These are phyloP conservation scores for Kewa caespitosa DNA, from an alignment of 179 eudicot species.

Conservation along the genomic window DNA sequence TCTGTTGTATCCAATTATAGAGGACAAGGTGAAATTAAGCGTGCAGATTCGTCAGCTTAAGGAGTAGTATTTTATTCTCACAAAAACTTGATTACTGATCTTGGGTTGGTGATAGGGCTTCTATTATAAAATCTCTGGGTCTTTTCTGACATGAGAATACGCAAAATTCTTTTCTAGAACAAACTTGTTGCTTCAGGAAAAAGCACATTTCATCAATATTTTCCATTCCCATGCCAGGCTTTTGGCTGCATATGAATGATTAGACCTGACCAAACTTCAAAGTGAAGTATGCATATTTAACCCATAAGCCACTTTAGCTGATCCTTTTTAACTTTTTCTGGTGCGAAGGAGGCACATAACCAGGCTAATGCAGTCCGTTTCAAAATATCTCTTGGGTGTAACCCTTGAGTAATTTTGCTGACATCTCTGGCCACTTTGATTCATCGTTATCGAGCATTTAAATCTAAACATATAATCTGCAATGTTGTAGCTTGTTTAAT, in stretches of 20 bases:
- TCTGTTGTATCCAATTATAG: slow-evolving; percentile 10
- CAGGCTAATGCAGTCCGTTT: neutral
- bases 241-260: slow-evolving; percentile 21
- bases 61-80: neutral
- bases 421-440: too few species aligned
- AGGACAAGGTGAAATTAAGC: slow-evolving; percentile 6
- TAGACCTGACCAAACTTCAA: slow-evolving; percentile 23
- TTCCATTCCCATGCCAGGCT: slow-evolving; percentile 10
- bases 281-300: slow-evolving; percentile 23
- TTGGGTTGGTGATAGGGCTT: neutral
- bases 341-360: neutral
- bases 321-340: neutral
- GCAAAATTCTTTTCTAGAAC: neutral
- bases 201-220: slow-evolving; percentile 14
- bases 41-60: neutral
- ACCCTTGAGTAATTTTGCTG: too few species aligned
- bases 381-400: too few species aligned
- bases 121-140: neutral
- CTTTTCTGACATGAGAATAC: neutral
- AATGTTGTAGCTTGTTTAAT: neutral
- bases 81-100: slow-evolving; percentile 14
- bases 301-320: slow-evolving; percentile 1
- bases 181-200: slow-evolving; percentile 23
- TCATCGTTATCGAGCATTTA: neutral
- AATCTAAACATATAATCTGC: neutral